Evolutionary conservation across 345 rosid species (phyloP), one percentile per base, ranked within the genome.

Genomic region (Kandelia obovata): DNA sequence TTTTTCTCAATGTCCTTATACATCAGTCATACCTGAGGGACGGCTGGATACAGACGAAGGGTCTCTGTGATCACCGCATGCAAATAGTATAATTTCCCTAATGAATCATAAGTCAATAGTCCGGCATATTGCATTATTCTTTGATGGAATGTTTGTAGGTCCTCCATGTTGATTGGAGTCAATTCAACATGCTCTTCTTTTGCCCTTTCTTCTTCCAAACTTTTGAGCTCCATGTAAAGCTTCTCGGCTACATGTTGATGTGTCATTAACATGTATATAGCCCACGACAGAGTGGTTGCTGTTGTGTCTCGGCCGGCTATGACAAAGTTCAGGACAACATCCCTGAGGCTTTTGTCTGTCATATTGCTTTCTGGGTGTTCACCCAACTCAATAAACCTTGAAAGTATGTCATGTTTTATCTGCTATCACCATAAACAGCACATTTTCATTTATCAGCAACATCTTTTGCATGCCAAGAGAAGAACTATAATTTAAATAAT

Each of bases 221-320:
- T 73, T 78, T 78, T 74, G 63, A 91, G 90, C 86, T 89, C 98
- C 5, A 30, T 52, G 77, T 80, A 87, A 35, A 94, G 88, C 82
- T 79, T 89, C 60, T 85, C 77, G 25, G 97, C 96, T 17, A 86
- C 89, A 67, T 84, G 34, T 4, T 65, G 72, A 72, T 89, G 79
- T 53, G 74, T 81, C 91, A 89, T 83, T 76, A 87, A 72, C 96
- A 87, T 84, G 85, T 89, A 89, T 53, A 88, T 77, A 4, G 91
- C 94, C 98, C 98, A 91, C 26, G 95, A 87, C 39, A 94, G 91
- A 77, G 98, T 94, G 68, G 97, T 85, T 34, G 98, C 97, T 23
- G 98, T 91, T 15, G 98, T 94, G 79, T 94, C 98, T 46, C 98
- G 76, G n/a, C 98, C 97, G 28, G 97, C 97, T 0, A 94, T 91